Percentiles rank a stretch among this genome's conserved stretches.
These are phyloP conservation scores for Penicillium sp. DNA, from an alignment of 2,329 filamentous ascomycete genomes.

Conservation along the genomic window DNA sequence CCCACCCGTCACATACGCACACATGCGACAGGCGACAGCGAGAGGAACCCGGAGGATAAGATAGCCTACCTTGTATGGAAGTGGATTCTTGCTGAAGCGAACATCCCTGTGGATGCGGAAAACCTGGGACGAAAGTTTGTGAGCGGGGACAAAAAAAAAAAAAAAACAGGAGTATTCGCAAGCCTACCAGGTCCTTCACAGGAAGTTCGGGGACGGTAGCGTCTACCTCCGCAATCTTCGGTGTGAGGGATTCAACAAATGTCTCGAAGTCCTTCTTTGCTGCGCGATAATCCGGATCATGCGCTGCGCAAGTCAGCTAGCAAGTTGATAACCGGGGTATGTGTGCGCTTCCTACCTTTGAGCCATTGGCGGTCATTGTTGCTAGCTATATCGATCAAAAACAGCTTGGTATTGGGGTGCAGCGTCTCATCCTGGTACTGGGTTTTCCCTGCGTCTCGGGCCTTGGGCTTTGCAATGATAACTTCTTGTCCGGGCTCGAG, in stretches of 20 bases:
- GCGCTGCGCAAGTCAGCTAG: constrained; percentile 52
- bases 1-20: constrained; percentile 3
- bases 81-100: constrained; percentile 78
- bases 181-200: constrained; percentile 70
- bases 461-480: constrained; percentile 63
- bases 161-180: background rate
- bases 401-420: constrained; percentile 64
- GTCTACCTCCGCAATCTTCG: constrained; percentile 69
- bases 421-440: constrained; percentile 59
- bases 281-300: constrained; percentile 76
- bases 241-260: constrained; percentile 71
- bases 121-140: constrained; percentile 46
- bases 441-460: constrained; percentile 59
- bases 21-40: background rate
- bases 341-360: constrained; percentile 51
- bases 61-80: constrained; percentile 75
- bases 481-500: constrained; percentile 61
- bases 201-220: constrained; percentile 84
- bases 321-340: constrained; percentile 4
- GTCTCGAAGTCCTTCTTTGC: constrained; percentile 78
- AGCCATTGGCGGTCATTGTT: constrained; percentile 66
- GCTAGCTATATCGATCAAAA: constrained; percentile 57
- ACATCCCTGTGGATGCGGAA: constrained; percentile 88
- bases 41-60: background rate
- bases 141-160: constrained; percentile 3